Evolutionary conservation across 352 stramenopile species (phyloP), one percentile per base, ranked within the genome.

Genomic region (Pythium aphanidermatum): DNA sequence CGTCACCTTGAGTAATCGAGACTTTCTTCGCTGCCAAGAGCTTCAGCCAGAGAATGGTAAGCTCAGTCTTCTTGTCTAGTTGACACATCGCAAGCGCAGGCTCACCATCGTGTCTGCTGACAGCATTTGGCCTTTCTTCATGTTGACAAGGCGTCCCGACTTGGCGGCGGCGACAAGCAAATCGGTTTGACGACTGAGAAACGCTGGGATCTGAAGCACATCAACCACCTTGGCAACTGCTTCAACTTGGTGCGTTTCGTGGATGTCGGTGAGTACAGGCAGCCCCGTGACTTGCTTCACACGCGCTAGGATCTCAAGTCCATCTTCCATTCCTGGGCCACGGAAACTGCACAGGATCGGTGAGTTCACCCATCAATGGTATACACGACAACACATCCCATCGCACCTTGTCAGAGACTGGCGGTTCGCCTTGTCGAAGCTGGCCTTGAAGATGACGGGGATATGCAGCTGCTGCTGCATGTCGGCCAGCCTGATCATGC

Each of bases 81-180:
- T 19, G 16, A 33, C 39, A 7, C 17, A 30, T 14, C 36, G 40
- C 20, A 33, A 51, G 28, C 33, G 31, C n/a, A 14, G 43, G 30
- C 44, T 28, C 23, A 74, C 74, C 84, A 94, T 95, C 16, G 82
- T 92, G 38, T 88, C 79, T 5, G 78, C 65, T 12, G 75, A 87
- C 2, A 88, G 73, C 74, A 95, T 92, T 46, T 95, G 84, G 7
- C 83, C 84, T 31, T 93, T 92, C 56, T 95, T 95, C 30, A 95
- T 65, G 55, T 95, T 92, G 44, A 95, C 79, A 8, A 93, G 68
- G 39, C 70, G 60, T 8, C 84, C 84, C 0, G 79, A 85, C 19
- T 60, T 58, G 11, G 83, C 83, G n/a, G 79, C 83, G 23, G 70
- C 77, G 16, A 92, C 74, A 4, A 95, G 54, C 23, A 95, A 56